These are phyloP conservation scores for Didymella segeticola DNA, from an alignment of 2,329 filamentous ascomycete species.

Conservation along the genomic window DNA sequence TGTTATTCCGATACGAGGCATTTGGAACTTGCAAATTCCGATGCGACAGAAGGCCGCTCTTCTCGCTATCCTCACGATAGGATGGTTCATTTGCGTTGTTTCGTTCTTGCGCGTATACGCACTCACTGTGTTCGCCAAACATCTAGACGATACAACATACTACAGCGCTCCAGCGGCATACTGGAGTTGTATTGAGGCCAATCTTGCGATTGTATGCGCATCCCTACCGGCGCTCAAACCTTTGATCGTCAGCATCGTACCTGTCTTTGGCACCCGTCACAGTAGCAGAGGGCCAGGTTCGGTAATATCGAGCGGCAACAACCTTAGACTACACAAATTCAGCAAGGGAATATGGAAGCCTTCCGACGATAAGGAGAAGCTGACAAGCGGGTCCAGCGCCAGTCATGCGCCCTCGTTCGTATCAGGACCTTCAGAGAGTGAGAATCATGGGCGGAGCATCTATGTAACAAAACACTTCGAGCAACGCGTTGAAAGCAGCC, in stretches of 20 bases:
- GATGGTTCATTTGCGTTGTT: slow-evolving; percentile 43
- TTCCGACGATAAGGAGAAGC: slow-evolving; percentile 20
- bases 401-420: slow-evolving; percentile 9
- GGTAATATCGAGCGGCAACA: slow-evolving; percentile 7
- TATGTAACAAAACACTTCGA: slow-evolving; percentile 22
- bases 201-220: slow-evolving; percentile 43
- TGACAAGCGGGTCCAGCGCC: slow-evolving; percentile 11
- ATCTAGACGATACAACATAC: slow-evolving; percentile 32
- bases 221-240: slow-evolving; percentile 40
- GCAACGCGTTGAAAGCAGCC: slow-evolving; percentile 15
- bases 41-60: slow-evolving; percentile 31
- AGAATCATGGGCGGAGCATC: slow-evolving; percentile 17
- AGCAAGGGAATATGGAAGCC: slow-evolving; percentile 6
- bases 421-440: slow-evolving; percentile 12
- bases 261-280: slow-evolving; percentile 24
- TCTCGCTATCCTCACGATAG: slow-evolving; percentile 34
- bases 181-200: slow-evolving; percentile 42
- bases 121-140: slow-evolving; percentile 20
- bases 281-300: slow-evolving; percentile 20
- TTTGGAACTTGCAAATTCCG: slow-evolving; percentile 35
- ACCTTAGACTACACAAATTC: slow-evolving; percentile 4
- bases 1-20: slow-evolving; percentile 29
- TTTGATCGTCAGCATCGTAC: slow-evolving; percentile 30
- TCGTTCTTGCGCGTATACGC: slow-evolving; percentile 37
- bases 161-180: slow-evolving; percentile 32